Evolutionary conservation across 805 yeast species (phyloP).

Genomic region (Saturnispora galanensis): DNA sequence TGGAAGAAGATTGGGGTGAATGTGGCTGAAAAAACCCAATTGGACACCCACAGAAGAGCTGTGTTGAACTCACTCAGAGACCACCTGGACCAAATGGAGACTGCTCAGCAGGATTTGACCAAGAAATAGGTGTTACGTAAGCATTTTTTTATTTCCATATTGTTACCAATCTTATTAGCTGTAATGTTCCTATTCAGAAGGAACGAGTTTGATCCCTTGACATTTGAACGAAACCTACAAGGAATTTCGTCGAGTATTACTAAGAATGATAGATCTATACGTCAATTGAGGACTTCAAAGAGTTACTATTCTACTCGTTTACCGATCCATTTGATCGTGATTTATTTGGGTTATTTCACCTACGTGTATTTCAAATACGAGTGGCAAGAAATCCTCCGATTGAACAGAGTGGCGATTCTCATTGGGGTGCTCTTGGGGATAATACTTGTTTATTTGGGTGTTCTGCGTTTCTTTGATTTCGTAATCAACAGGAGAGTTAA

Average conservation of each 20-base stretch:
- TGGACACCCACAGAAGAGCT: background rate
- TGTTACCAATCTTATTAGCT: background rate
- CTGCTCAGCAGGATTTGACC: background rate
- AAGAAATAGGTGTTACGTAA: background rate
- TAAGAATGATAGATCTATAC: conserved; percentile 17
- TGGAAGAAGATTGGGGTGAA: conserved; percentile 5
- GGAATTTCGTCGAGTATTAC: conserved; percentile 28
- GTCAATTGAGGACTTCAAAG: conserved; percentile 12
- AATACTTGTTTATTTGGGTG: conserved; percentile 9
- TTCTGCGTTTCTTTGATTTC: conserved; percentile 14
- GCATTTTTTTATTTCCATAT: no score
- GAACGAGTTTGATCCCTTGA: conserved; percentile 32
- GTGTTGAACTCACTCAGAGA: background rate
- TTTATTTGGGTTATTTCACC: conserved; percentile 19
- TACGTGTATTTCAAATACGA: conserved; percentile 14
- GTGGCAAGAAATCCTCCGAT: background rate
- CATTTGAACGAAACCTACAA: conserved; percentile 35
- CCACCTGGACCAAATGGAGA: background rate
- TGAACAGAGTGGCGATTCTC: conserved; percentile 12
- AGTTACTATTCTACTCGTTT: conserved; percentile 13
- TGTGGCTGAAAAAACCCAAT: conserved; percentile 1
- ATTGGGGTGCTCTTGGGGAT: conserved; percentile 5
- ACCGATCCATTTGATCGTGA: conserved; percentile 14
- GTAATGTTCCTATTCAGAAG: conserved; percentile 17
- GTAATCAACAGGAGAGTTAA: conserved; percentile 18